phyloP scores from a whole-genome alignment of 805 yeast genomes.

The Metschnikowia henanensis region DNA sequence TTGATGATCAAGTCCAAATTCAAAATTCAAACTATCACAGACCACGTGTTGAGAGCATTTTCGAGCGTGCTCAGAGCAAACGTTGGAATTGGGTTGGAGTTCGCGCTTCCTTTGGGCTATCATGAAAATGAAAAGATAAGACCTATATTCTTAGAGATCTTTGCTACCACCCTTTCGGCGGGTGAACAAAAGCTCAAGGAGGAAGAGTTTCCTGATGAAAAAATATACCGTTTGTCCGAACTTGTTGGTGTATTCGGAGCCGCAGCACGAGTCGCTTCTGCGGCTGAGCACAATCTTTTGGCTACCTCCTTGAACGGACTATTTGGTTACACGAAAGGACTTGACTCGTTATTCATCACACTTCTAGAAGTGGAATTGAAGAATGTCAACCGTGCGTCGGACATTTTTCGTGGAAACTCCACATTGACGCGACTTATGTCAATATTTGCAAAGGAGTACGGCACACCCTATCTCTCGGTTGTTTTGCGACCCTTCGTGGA shows the following conservation, averaged over 20 bases:
- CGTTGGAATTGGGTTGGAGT: conserved; percentile 72
- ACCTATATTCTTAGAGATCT: conserved; percentile 73
- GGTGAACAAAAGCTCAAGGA: conserved; percentile 22
- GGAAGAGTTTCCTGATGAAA: conserved; percentile 30
- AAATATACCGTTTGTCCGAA: conserved; percentile 28
- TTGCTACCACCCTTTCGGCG: conserved; percentile 59
- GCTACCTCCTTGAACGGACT: conserved; percentile 64
- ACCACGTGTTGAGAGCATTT: conserved; percentile 62
- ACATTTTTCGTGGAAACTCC: conserved; percentile 76
- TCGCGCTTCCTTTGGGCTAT: conserved; percentile 77
- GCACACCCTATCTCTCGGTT: conserved; percentile 52
- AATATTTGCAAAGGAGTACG: conserved; percentile 66
- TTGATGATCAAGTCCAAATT: conserved; percentile 39
- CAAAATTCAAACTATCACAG: conserved; percentile 56
- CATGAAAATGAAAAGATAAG: conserved; percentile 66
- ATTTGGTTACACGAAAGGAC: conserved; percentile 39
- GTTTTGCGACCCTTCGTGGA: conserved; percentile 58
- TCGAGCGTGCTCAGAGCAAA: conserved; percentile 72
- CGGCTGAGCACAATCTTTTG: conserved; percentile 66
- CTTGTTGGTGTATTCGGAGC: conserved; percentile 49
- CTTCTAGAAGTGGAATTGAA: conserved; percentile 63
- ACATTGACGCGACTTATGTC: conserved; percentile 79
- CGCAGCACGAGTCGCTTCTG: conserved; percentile 61
- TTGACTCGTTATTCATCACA: conserved; percentile 49
- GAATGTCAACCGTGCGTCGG: conserved; percentile 60